Conservation (phyloP, 495 filamentous ascomycete genomes). For the Hypoxylon subgilvum region DNA sequence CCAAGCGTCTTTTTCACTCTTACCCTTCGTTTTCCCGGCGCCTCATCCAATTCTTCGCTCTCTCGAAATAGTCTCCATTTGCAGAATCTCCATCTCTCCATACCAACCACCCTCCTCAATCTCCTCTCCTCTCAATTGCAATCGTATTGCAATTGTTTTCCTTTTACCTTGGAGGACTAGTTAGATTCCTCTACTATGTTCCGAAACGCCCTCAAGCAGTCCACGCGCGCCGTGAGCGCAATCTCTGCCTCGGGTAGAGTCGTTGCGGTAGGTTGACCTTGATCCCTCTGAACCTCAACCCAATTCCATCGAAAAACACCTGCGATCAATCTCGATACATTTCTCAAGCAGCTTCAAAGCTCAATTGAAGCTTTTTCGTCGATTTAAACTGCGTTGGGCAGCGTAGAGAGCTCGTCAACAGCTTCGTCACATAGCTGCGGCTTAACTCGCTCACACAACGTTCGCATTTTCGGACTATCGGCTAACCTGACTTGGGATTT, state of each 20-base stretch:
- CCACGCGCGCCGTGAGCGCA: slow-evolving; percentile 89
- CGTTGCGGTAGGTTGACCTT: slow-evolving; percentile 81
- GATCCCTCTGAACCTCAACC: slow-evolving; percentile 44
- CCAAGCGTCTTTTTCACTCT: slow-evolving; percentile 38
- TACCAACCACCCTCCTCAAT: slow-evolving; percentile 44
- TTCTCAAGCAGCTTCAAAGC: slow-evolving; percentile 34
- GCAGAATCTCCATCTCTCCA: slow-evolving; percentile 35
- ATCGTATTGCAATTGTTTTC: slow-evolving; percentile 55
- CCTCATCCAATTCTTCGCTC: slow-evolving; percentile 23
- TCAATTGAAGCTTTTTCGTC: slow-evolving; percentile 55
- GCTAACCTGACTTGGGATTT: slow-evolving; percentile 54
- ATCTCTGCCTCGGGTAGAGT: slow-evolving; percentile 88
- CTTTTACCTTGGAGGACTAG: slow-evolving; percentile 43
- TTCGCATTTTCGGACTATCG: slow-evolving; percentile 49
- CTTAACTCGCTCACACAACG: slow-evolving; percentile 22
- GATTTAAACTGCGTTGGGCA: slow-evolving; percentile 34
- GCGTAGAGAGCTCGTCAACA: slow-evolving; percentile 46
- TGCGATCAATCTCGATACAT: slow-evolving; percentile 46
- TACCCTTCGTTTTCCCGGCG: slow-evolving; percentile 26
- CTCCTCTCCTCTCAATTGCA: slow-evolving; percentile 60
- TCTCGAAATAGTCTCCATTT: slow-evolving; percentile 44
- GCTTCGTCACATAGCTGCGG: slow-evolving; percentile 40
- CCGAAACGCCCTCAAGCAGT: slow-evolving; percentile 96
- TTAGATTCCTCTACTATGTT: slow-evolving; percentile 72
- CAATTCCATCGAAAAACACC: slow-evolving; percentile 46